Evolutionary conservation across 176 grass and related monocot species (phyloP).

Genomic region (Musa beccarii): DNA sequence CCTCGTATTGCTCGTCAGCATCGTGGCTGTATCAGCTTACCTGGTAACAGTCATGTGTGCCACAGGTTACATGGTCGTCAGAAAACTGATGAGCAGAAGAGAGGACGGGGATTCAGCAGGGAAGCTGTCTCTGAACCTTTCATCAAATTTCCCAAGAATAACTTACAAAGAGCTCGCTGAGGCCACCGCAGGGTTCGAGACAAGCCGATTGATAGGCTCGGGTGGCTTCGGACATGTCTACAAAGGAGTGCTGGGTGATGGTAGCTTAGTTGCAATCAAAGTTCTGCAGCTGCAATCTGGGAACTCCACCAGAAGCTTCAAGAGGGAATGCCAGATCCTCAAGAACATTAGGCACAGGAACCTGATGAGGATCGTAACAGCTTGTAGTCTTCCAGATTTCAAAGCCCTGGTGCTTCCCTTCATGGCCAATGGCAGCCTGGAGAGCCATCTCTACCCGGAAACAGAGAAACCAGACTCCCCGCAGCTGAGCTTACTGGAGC

Average conservation of each 20-base stretch:
- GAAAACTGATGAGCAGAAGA: constrained; percentile 25
- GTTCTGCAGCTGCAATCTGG: constrained; percentile 32
- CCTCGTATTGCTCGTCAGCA: not conserved
- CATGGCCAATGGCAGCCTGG: constrained; percentile 45
- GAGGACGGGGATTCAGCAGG: constrained; percentile 25
- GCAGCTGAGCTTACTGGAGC: constrained; percentile 32
- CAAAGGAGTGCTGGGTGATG: constrained; percentile 24
- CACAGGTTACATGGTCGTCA: constrained; percentile 34
- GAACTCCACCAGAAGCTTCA: constrained; percentile 29
- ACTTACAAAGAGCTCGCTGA: constrained; percentile 70
- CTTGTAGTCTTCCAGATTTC: constrained; percentile 38
- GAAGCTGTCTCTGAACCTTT: constrained; percentile 41
- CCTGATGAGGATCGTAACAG: constrained; percentile 42
- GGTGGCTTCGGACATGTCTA: constrained; percentile 42
- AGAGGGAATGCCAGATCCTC: constrained; percentile 36
- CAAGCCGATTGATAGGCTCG: constrained; percentile 23
- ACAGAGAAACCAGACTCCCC: not conserved
- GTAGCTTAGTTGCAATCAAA: constrained; percentile 27
- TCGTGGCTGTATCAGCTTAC: constrained; percentile 36
- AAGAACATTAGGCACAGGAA: constrained; percentile 33
- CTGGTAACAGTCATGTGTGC: constrained; percentile 34
- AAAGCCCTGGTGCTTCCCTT: constrained; percentile 40
- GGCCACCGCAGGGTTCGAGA: constrained; percentile 27
- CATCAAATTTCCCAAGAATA: constrained; percentile 68
- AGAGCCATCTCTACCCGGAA: constrained; percentile 27